Base-by-base conservation (phyloP, 2,329 filamentous ascomycete species). In the Monosporascus sp. region DNA sequence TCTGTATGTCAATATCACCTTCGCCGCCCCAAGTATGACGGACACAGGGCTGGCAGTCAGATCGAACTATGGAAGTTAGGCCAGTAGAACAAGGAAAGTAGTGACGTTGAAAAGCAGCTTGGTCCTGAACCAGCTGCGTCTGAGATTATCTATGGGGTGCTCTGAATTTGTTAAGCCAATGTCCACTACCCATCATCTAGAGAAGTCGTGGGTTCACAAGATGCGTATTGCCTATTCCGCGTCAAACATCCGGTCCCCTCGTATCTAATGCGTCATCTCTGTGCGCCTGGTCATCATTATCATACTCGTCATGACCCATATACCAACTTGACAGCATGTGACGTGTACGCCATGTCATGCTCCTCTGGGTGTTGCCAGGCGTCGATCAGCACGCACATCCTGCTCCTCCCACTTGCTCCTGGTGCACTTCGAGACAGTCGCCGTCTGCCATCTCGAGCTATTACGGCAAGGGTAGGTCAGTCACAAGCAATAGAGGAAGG, bases 371-470 rank as follows among this genome's bases (percentile, higher is more conserved):
- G 14, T 27, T 14, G 24, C 14, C 24, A 20, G 27, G 25, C 22
- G 38, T 9, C 20, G 17, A 48, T 56, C 31, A 70, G 62, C 64
- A 73, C 58, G 66, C 43, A n/a, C n/a, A 17, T n/a, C 14, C 17
- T 22, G 14, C 73, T 56, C 92, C 93, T 56, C 94, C 94, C 57
- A 97, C 94, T 76, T 99, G 94, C 72, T 99, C 94, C 72, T 97
- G 94, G 71, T 97, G 93, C 25, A 99, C 94, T 69, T 99, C 94
- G 25, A 99, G 85, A 1, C 90, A 95, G 67, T 99, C 94, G 37
- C 94, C 93, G 63, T 99, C 94, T 60, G 85, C 78, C 94, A 99
- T 99, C 57, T 97, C 94, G 52, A 97, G 87, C 94, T 97, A 65
- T 50, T 36, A 31, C 41, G 44, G 52, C 55, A 27, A 50, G 25